Percentiles rank a stretch among this genome's conserved stretches.
phyloP scores from a whole-genome alignment of 139 green algal species.

The Ostreobium quekettii region DNA sequence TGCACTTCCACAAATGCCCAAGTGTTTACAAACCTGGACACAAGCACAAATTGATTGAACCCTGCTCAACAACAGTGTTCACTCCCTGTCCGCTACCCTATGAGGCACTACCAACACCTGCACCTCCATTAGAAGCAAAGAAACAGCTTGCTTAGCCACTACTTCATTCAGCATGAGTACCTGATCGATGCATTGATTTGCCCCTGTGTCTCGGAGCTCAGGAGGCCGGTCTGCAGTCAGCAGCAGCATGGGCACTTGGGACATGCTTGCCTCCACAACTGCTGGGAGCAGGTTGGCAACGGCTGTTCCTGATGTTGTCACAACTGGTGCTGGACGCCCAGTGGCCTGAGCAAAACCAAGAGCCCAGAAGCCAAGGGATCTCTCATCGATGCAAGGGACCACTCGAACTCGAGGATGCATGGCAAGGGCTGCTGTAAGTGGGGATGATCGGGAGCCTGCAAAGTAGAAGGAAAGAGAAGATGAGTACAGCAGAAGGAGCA shows the following conservation, averaged over 20 bases:
- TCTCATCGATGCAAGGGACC: slow-evolving; percentile 89
- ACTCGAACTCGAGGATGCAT: slow-evolving; percentile 64
- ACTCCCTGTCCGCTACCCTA: too few species aligned
- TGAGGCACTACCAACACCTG: too few species aligned
- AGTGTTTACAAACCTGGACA: too few species aligned
- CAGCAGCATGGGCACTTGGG: slow-evolving; percentile 77
- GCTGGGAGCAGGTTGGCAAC: slow-evolving; percentile 95
- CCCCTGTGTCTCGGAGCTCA: slow-evolving; percentile 82
- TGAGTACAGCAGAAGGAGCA: too few species aligned
- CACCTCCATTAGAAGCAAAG: too few species aligned
- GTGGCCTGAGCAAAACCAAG: slow-evolving; percentile 63
- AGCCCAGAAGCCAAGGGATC: slow-evolving; percentile 92
- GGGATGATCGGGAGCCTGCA: slow-evolving; percentile 80
- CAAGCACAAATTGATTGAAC: too few species aligned
- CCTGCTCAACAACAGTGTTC: too few species aligned
- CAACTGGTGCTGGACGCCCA: slow-evolving; percentile 48
- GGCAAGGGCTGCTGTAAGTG: slow-evolving; percentile 75
- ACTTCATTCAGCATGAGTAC: too few species aligned
- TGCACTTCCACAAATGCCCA: too few species aligned
- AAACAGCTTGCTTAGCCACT: too few species aligned
- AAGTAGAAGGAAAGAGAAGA: too few species aligned
- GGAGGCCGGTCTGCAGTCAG: slow-evolving; percentile 86
- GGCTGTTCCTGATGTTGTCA: slow-evolving; percentile 84
- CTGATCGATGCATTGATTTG: slow-evolving; percentile 96
- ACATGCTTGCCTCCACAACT: slow-evolving; percentile 79